Percentiles rank a stretch among this genome's conserved stretches.
Evolutionary conservation across 2,329 filamentous ascomycete species (phyloP).

Genomic region (Trichophyton mentagrophytes): DNA sequence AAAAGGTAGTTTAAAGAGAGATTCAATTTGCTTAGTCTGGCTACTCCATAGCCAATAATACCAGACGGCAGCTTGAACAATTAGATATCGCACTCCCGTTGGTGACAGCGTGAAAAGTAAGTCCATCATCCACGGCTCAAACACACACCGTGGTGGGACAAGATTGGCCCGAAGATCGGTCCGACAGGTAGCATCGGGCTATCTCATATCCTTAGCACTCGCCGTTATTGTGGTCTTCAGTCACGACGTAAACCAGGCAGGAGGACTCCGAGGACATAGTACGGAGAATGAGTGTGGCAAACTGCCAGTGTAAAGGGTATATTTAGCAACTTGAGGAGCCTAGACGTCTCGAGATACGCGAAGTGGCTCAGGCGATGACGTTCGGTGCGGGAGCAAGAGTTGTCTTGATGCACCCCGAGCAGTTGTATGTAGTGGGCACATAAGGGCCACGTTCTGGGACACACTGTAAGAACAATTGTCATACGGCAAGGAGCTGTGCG

Average conservation of each 20-base stretch:
- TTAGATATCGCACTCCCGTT: not conserved
- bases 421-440: not conserved
- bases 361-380: not conserved
- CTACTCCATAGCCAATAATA: no score
- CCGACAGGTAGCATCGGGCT: not conserved
- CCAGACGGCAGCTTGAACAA: not conserved
- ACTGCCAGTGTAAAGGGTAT: not conserved
- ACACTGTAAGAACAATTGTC: conserved; percentile 1
- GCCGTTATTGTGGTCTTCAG: no score
- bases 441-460: not conserved
- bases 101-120: not conserved
- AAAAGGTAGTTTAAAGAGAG: no score
- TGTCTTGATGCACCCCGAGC: not conserved
- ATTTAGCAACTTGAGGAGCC: not conserved
- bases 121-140: not conserved
- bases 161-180: not conserved
- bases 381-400: not conserved
- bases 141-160: not conserved
- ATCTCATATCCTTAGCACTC: no score
- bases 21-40: not conserved
- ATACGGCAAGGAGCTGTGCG: not conserved
- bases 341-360: not conserved
- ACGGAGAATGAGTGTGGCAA: not conserved
- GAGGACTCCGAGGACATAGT: not conserved
- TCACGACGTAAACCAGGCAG: no score